Base-by-base conservation (phyloP, 768 basidiomycete genomes). In the Rhodotorula kratochvilovae region DNA sequence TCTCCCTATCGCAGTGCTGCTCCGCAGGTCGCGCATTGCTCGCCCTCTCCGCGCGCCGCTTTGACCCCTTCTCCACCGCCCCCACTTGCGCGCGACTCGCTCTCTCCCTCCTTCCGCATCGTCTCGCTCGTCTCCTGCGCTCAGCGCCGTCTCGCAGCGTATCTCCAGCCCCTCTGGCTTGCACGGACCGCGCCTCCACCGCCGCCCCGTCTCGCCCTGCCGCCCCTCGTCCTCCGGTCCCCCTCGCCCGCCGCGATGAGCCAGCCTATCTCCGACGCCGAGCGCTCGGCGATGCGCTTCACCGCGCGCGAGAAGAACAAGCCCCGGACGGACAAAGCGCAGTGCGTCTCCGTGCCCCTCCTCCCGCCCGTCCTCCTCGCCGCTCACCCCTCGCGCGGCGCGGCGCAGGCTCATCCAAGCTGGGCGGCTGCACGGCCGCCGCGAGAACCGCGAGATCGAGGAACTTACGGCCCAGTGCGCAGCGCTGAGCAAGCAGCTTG, bases 401-500 rank as follows among this genome's bases (percentile, higher is more conserved):
- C 13, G 3, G 13, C 29, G 19, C 31, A 50, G 35, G 6, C 13
- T 51, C 3, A 39, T 19, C 23, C 48, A 50, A 15, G 25, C 35
- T 0, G 48, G 50, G 0, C 61, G 61, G 31, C 31, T 61, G 2
- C 10, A n/a, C 33, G 50, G 35, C 0, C 61, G 61, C 4, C 61
- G 46, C 48, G 48, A 50, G 48, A 51, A 35, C 48, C 60, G 60
- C 60, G 60, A 61, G 25, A 33, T 46, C 29, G 60, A 61, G 1
- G 60, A 48, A 13, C 60, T 46, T 19, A 23, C 31, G 8, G 46
- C 33, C 7, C 8, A 19, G 31, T 7, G 25, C 17, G 35, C 21
- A 4, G 16, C 15, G 33, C 61, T 62, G 11, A 0, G 7, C 16
- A 17, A 4, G 25, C 31, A 62, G 50, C 35, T 50, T 25, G 48